Evolutionary conservation across 202 grass and related monocot genomes (phyloP).

Genomic region (Cymbopogon flexuosus): DNA sequence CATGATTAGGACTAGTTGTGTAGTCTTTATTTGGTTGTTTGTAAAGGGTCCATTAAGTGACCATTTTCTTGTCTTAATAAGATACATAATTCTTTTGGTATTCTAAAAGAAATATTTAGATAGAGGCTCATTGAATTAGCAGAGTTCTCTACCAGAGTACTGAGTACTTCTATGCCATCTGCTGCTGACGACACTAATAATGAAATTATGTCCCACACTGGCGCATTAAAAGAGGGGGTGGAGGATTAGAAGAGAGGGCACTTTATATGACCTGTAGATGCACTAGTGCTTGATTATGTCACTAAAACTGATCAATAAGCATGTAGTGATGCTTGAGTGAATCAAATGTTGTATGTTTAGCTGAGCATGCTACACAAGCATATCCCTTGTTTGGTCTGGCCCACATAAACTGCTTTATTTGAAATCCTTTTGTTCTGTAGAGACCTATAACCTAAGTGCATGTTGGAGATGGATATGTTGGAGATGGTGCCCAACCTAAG

Average conservation of each 20-base stretch:
- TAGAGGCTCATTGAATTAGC: neutral
- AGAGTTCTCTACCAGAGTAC: neutral
- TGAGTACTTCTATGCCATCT: neutral
- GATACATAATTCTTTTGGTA: neutral
- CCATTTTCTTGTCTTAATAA: neutral
- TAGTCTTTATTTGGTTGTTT: neutral
- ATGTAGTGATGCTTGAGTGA: neutral
- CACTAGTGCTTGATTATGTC: neutral
- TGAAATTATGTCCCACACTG: neutral
- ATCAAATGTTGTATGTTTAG: neutral
- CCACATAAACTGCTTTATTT: slow-evolving; percentile 8
- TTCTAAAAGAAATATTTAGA: neutral
- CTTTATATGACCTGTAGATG: neutral
- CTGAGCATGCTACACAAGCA: neutral
- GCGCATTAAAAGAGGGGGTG: neutral
- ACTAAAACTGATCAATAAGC: neutral
- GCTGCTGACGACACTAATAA: neutral
- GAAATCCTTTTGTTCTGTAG: neutral
- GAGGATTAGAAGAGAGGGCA: neutral
- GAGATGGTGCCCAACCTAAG: neutral
- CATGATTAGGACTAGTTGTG: neutral
- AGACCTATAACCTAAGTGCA: neutral
- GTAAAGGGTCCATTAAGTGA: neutral
- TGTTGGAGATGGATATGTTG: neutral
- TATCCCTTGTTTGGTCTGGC: neutral